Conservation (phyloP, 1,284 basidiomycete genomes). For the Tilletia horrida region DNA sequence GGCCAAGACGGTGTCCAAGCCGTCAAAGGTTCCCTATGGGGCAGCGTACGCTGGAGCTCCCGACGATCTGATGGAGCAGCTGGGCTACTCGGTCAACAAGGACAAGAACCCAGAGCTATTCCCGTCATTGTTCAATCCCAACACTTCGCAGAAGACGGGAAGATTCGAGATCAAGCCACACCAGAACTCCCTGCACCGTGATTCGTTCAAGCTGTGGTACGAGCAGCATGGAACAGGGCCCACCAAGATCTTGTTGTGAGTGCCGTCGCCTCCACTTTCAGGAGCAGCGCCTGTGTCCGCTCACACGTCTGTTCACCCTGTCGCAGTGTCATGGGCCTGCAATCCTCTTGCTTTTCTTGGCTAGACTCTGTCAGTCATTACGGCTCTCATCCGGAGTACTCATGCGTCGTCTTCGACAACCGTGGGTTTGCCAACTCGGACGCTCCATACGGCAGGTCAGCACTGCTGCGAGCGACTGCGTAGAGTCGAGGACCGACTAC, state of each 20-base stretch:
- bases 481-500: background rate
- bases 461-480: background rate
- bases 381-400: background rate
- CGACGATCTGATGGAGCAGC: slow-evolving; percentile 11
- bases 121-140: background rate
- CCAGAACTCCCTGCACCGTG: slow-evolving; percentile 3
- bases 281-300: background rate
- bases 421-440: slow-evolving; percentile 9
- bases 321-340: slow-evolving; percentile 9
- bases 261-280: background rate
- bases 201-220: slow-evolving; percentile 5
- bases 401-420: slow-evolving; percentile 13
- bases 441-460: slow-evolving; percentile 9
- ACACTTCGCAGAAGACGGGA: background rate
- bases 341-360: slow-evolving; percentile 16
- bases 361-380: slow-evolving; percentile 7
- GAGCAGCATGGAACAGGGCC: slow-evolving; percentile 14
- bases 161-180: background rate
- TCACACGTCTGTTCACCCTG: background rate
- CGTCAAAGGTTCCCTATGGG: background rate
- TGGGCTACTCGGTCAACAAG: slow-evolving; percentile 6
- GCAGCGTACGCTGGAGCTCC: slow-evolving; percentile 3
- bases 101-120: background rate
- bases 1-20: background rate
- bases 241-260: slow-evolving; percentile 15